Evolutionary conservation across 139 green algal genomes (phyloP), one percentile per base, ranked within the genome.

Genomic region (Tetratostichococcus sp.): DNA sequence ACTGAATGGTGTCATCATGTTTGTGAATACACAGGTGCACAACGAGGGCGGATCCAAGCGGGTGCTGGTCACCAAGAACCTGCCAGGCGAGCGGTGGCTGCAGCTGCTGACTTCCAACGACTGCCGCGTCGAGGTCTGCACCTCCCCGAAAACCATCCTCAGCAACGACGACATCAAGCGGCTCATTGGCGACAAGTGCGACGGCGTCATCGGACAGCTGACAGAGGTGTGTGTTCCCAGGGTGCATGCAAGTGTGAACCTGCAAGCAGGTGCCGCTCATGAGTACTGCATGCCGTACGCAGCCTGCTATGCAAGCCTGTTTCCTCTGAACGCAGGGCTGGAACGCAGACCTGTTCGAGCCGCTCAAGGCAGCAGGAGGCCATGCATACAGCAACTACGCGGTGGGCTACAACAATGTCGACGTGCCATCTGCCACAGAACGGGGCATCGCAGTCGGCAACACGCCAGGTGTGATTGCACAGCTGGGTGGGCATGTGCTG

Each of bases 341-440:
- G 92, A 77, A 87, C 32, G 74, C 80, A 67, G 89, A 96, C 79
- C 86, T 98, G 77, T 99, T 99, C 84, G 85, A 81, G 34, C 88
- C 89, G 0, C 84, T 99, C 4, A 92, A 91, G 43, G 26, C 68
- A 2, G 96, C 95, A 23, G 95, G 95, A 32, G 95, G 95, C 67
- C 85, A 67, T 4, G 93, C 87, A 0, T 98, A 95, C 90, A 92
- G 80, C 87, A 99, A 98, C 84, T 99, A 99, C 73, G 95, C 95
- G 8, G 95, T 99, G 28, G 95, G 95, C 4, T 99, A 97, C 89
- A 98, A 99, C 89, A 99, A 99, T 80, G 95, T 99, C 5, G 85
- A 95, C 62, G 93, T 97, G 30, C 70, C 76, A 1, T 91, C 90
- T 67, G 95, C 94, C 14, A 99, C 88, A 35, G 87, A 90, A 71